These are phyloP conservation scores for Penicillium sp. DNA, from an alignment of 2,329 filamentous ascomycete species.

Conservation along the genomic window DNA sequence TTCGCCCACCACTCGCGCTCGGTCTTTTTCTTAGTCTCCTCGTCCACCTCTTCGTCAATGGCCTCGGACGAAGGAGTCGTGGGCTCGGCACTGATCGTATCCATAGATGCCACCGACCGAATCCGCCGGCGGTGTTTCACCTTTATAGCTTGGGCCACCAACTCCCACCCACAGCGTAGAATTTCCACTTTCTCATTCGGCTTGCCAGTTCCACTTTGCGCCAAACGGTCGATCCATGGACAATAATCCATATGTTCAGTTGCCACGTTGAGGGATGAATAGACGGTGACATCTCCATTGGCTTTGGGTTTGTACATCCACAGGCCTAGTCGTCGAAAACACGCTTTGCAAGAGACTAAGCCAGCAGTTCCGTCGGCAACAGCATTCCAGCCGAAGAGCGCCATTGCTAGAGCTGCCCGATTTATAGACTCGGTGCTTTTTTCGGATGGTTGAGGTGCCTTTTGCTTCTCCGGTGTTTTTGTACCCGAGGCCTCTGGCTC, in stretches of 20 bases:
- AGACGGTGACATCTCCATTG: slow-evolving; percentile 41
- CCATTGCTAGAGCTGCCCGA: slow-evolving; percentile 60
- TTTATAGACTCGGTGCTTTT: slow-evolving; percentile 41
- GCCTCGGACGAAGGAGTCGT: slow-evolving; percentile 20
- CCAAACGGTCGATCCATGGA: slow-evolving; percentile 64
- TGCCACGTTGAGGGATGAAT: slow-evolving; percentile 57
- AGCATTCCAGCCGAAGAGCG: slow-evolving; percentile 70
- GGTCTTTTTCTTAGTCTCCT: slow-evolving; percentile 50
- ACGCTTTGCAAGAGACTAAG: slow-evolving; percentile 74
- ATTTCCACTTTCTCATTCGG: slow-evolving; percentile 28
- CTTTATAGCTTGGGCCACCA: slow-evolving; percentile 40
- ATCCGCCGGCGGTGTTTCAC: slow-evolving; percentile 34
- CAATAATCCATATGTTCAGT: slow-evolving; percentile 77
- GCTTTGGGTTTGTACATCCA: slow-evolving; percentile 87
- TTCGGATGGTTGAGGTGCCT: slow-evolving; percentile 5
- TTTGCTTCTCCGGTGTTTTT: neutral
- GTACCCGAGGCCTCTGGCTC: neutral
- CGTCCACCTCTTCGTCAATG: slow-evolving; percentile 34
- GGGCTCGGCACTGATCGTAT: slow-evolving; percentile 26
- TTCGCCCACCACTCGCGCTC: slow-evolving; percentile 70
- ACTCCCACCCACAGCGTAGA: slow-evolving; percentile 43
- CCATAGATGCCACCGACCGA: slow-evolving; percentile 24
- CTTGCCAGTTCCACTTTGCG: slow-evolving; percentile 50
- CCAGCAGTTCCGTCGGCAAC: slow-evolving; percentile 44
- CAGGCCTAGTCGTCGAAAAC: slow-evolving; percentile 78